phyloP scores from a whole-genome alignment of 1,284 basidiomycete species.

The Puccinia horiana region DNA sequence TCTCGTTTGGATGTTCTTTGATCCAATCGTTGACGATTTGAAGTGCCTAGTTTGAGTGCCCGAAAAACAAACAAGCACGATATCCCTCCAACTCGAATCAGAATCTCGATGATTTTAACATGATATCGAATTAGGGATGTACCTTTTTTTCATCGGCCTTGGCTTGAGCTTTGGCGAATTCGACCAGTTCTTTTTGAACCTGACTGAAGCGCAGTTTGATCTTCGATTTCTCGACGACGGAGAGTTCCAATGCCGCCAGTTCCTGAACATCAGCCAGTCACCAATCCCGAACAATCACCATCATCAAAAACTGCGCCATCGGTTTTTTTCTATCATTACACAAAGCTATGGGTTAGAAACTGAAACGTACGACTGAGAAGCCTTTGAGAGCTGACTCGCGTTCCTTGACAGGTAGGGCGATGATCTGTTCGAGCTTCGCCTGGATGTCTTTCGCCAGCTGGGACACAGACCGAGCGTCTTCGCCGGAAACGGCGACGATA shows the following conservation, averaged over 20 bases:
- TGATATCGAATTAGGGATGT: background rate
- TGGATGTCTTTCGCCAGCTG: constrained; percentile 71
- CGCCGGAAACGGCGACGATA: constrained; percentile 89
- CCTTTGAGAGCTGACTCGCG: constrained; percentile 84
- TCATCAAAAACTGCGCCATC: background rate
- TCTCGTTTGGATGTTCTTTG: constrained; percentile 29
- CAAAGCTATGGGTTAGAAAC: background rate
- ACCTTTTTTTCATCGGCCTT: constrained; percentile 64
- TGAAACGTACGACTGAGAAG: constrained; percentile 62
- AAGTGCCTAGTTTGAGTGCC: constrained; percentile 15
- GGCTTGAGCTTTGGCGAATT: constrained; percentile 79
- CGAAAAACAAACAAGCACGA: background rate
- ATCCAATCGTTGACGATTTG: constrained; percentile 47
- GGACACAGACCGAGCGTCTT: constrained; percentile 81
- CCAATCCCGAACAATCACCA: background rate
- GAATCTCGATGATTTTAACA: background rate
- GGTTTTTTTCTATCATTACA: background rate
- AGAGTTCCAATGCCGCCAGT: constrained; percentile 85
- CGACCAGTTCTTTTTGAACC: constrained; percentile 80
- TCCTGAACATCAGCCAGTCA: too few relatives aligned
- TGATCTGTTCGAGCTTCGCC: constrained; percentile 69
- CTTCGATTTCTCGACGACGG: constrained; percentile 76
- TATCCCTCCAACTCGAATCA: background rate
- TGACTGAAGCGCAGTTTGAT: constrained; percentile 73
- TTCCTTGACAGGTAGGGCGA: constrained; percentile 70